Evolutionary conservation across 2,329 filamentous ascomycete species (phyloP), one percentile per base, ranked within the genome.

Genomic region (Fusarium sp.): DNA sequence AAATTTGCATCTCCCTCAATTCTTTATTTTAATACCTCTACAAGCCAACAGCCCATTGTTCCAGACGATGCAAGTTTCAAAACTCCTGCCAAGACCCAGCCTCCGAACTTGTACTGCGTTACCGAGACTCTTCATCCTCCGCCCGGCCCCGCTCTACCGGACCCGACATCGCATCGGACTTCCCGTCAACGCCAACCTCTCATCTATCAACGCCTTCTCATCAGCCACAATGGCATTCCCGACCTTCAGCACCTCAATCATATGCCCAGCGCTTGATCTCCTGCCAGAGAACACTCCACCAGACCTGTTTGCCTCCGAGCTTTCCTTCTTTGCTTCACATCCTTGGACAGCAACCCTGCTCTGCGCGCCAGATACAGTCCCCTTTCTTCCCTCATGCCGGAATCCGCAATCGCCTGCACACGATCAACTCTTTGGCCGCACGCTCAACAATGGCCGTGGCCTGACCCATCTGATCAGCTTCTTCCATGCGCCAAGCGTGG

Each of bases 261-360:
- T 79, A 57, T 75, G 75, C 49, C 79, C 79, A 5, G 53, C 64
- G 10, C 74, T 80, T 45, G 65, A 72, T 51, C 59, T 79, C 31
- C 21, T 61, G 28, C 77, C 79, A 7, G 57, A 74, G 13, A 61
- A 73, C 39, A 73, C 75, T 11, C 71, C 74, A 0, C 62, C 70
- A 1, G 53, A 57, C 39, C 72, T 79, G 19, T 78, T 76, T 61
- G 42, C 70, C 28, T 69, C 69, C 15, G 73, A 77, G 44, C 45
- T 78, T 26, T 52, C 67, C 34, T 73, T 79, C 71, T 81, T 82
- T 72, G 64, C 61, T 47, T 73, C 77, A 1, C 71, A 79, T 31
- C 76, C 79, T 9, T 82, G 80, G 80, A 80, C 77, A 44, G 72
- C 75, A 34, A 51, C 64, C 14, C 73, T 79, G 26, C 74, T 81